Evolutionary conservation across 176 grass and related monocot species (phyloP).

Genomic region (Metroxylon sagu): DNA sequence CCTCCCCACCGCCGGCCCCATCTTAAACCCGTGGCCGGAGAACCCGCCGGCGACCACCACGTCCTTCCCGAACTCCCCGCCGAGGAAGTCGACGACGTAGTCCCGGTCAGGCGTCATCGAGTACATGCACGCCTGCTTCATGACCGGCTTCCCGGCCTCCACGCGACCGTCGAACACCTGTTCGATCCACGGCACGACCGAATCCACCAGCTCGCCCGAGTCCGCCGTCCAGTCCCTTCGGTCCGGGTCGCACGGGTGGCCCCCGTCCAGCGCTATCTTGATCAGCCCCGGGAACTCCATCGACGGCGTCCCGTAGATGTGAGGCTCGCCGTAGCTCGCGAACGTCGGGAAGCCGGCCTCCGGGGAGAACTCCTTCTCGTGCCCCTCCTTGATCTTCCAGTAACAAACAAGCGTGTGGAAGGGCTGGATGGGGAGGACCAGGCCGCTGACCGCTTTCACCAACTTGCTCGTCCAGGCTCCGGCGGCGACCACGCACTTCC

Average conservation of each 20-base stretch:
- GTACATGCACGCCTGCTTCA: slow-evolving; percentile 82
- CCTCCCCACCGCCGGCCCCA: slow-evolving; percentile 53
- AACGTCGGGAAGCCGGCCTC: slow-evolving; percentile 80
- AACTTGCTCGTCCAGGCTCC: slow-evolving; percentile 63
- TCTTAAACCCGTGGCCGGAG: slow-evolving; percentile 91
- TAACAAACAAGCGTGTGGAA: slow-evolving; percentile 66
- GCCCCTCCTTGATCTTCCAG: slow-evolving; percentile 60
- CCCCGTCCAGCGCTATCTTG: slow-evolving; percentile 73
- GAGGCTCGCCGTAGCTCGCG: slow-evolving; percentile 63
- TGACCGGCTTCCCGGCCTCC: slow-evolving; percentile 46
- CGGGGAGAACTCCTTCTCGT: slow-evolving; percentile 29
- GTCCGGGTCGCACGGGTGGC: slow-evolving; percentile 68
- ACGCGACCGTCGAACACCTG: slow-evolving; percentile 37
- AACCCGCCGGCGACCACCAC: slow-evolving; percentile 82
- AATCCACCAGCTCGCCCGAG: slow-evolving; percentile 19
- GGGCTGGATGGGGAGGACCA: slow-evolving; percentile 51
- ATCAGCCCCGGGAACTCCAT: slow-evolving; percentile 80
- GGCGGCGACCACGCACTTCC: slow-evolving; percentile 49
- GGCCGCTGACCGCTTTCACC: slow-evolving; percentile 23
- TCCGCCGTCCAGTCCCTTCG: slow-evolving; percentile 43
- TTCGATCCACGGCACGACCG: slow-evolving; percentile 58
- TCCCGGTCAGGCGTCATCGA: slow-evolving; percentile 87
- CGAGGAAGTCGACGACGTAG: slow-evolving; percentile 67
- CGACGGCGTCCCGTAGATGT: slow-evolving; percentile 82
- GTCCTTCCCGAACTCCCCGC: slow-evolving; percentile 63